Conservation (phyloP, 73 alveolate genomes). For the Symbiodinium pilosum region DNA sequence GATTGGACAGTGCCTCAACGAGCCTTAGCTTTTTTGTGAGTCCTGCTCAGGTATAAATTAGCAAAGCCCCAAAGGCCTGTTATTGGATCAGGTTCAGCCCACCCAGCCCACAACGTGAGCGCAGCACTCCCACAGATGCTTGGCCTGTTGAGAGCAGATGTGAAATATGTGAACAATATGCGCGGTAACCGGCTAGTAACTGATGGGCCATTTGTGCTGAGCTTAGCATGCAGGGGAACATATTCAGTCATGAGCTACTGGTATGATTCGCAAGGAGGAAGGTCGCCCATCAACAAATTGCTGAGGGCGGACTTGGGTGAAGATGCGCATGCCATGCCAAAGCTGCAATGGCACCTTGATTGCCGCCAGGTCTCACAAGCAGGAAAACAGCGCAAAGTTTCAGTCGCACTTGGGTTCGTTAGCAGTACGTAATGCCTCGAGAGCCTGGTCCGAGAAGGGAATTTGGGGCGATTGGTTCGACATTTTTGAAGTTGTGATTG, state of each 20-base stretch:
- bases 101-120: not conserved
- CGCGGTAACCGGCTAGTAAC: not conserved
- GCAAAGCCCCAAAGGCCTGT: not conserved
- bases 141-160: no score
- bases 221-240: not conserved
- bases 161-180: no score
- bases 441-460: not conserved
- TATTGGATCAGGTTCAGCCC: not conserved
- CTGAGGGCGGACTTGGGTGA: not conserved
- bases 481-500: not conserved
- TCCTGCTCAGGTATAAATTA: no score
- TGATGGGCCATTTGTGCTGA: not conserved
- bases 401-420: not conserved
- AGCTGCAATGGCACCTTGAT: not conserved
- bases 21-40: not conserved
- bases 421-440: not conserved
- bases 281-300: not conserved
- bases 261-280: no score
- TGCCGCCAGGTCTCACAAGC: no score
- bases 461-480: not conserved
- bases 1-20: slow-evolving; percentile 2
- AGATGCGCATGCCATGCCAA: not conserved
- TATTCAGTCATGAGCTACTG: not conserved
- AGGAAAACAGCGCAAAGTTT: not conserved
- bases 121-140: not conserved